Percentiles rank a stretch among this genome's conserved stretches.
phyloP scores from a whole-genome alignment of 176 grass and related monocot genomes.

The Carex littledalei region DNA sequence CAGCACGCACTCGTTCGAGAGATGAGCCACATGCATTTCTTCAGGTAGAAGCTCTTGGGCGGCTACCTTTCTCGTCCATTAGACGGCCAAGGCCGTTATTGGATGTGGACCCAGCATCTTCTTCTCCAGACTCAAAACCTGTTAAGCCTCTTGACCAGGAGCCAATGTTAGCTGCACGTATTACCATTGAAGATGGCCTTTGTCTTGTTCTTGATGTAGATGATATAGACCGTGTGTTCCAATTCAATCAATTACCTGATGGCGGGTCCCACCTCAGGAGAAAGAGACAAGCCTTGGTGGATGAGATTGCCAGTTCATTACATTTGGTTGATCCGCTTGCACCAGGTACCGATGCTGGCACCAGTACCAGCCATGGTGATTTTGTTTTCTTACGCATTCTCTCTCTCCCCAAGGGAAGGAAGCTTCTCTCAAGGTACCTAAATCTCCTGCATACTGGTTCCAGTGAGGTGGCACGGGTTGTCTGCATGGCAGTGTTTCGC shows the following conservation, averaged over 20 bases:
- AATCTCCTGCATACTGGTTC: constrained; percentile 40
- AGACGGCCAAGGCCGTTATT: constrained; percentile 74
- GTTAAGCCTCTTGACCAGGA: constrained; percentile 78
- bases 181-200: constrained; percentile 73
- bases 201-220: constrained; percentile 72
- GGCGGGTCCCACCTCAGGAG: constrained; percentile 55
- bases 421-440: constrained; percentile 57
- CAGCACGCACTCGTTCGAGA: constrained; percentile 37
- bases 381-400: constrained; percentile 69
- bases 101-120: constrained; percentile 56
- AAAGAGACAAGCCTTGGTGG: constrained; percentile 54
- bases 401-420: constrained; percentile 70
- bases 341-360: constrained; percentile 28
- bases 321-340: constrained; percentile 72
- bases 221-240: constrained; percentile 64
- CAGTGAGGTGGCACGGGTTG: constrained; percentile 44
- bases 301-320: constrained; percentile 60
- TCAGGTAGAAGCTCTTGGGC: constrained; percentile 79
- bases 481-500: constrained; percentile 74
- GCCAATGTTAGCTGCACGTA: constrained; percentile 75
- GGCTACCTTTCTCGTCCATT: constrained; percentile 80
- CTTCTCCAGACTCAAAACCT: constrained; percentile 26
- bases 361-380: constrained; percentile 41
- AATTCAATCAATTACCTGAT: constrained; percentile 68
- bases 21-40: constrained; percentile 83